Evolutionary conservation across 306 rosid species (phyloP), one percentile per base, ranked within the genome.

Genomic region (Albizia julibrissin): DNA sequence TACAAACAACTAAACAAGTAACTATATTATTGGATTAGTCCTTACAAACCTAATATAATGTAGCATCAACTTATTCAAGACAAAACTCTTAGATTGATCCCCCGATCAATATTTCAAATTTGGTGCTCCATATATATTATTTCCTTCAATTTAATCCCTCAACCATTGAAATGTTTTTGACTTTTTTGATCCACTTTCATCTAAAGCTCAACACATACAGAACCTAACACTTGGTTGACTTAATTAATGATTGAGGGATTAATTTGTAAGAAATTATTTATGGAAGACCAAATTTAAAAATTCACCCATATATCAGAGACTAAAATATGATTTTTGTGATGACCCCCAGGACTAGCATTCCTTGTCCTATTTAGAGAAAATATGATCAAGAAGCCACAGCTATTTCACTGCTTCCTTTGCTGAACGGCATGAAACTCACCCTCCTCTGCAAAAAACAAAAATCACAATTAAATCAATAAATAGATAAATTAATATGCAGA

Each of bases 341-440:
- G 37, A 26, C 3, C 37, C 34, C 19, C 37, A 12, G 26, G 68
- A 26, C 34, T 12, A 54, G 69, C 61, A 44, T 26, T 68, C 59
- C 14, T 1, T 26, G 31, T 75, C 31, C 29, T 24, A 73, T 44
- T 21, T 21, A 49, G 34, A 49, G 31, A 19, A 34, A 46, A 3
- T 58, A 7, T 62, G 33, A 24, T 29, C 26, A 87, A 4, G 92
- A 85, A 78, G 87, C 88, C 77, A 91, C 95, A 1, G 86, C 81
- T n/a, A 93, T 75, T 6, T 91, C 91, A 68, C 81, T 82, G 69
- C 86, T 87, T 82, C 76, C 95, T 74, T 90, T 94, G 39, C 14
- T 84, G 56, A 85, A 82, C 62, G 95, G 85, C 84, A 81, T 82
- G 84, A 93, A 95, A 85, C 97, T 92, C 87, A 95, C 99, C 69